Base-by-base conservation (phyloP, 2,329 filamentous ascomycete genomes). In the Aspergillus candidus region DNA sequence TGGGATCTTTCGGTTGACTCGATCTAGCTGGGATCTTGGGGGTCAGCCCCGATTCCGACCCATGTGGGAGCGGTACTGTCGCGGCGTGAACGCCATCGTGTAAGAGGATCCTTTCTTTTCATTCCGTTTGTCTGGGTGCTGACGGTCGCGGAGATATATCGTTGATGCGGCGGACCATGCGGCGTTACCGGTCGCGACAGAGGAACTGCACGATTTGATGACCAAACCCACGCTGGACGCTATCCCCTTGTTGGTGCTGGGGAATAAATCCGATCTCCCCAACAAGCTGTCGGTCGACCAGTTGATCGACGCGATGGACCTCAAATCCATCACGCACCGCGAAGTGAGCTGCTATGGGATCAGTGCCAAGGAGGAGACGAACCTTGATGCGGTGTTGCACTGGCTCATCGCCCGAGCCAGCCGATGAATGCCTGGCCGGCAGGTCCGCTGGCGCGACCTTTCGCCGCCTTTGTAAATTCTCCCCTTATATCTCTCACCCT, bases 51-150 rank as follows among this genome's bases (percentile, higher is more conserved):
- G 91, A 54, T 98, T 97, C 73, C 86, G 93, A 62, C 87, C 88
- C 57, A 98, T 98, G 93, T 98, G 93, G 93, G 93, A 98, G 75
- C 79, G 93, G 62, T 98, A 98, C 69, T 97, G 93, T 71, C 88
- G 90, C 52, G 93, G 89, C 41, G 93, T 97, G 56, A 95, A 94
- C 71, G 91, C 91, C 57, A 96, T 98, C 57, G 87, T 98, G 79
- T 84, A 76, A 67, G 76, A 27, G 22, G 22, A 27, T 50, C 39
- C 37, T 41, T 34, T 11, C 18, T 42, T 22, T 31, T 11, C 27
- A 17, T 32, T 7, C 18, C 18, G 13, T 3, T 5, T 18, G 17
- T 4, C 22, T 7, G 31, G n/a, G 13, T 6, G 18, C 8, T 18
- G 32, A 12, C 8, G 13, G 32, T n/a, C 37, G 22, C 15, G n/a